Percentiles rank a stretch among this genome's conserved stretches.
Conservation (phyloP, 768 basidiomycete species). For the Calocera viscosa region DNA sequence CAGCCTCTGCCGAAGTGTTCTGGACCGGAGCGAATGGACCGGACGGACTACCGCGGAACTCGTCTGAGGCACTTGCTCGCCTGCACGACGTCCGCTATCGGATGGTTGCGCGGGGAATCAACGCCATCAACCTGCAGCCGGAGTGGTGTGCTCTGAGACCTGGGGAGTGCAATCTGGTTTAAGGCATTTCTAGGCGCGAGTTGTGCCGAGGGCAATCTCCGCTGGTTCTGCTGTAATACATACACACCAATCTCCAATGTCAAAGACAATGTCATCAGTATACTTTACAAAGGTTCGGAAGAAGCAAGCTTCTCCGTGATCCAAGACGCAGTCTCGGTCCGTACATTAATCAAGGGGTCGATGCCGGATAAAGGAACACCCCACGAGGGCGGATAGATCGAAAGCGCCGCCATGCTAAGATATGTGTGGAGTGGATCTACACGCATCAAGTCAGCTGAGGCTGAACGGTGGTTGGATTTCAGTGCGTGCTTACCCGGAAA, state of each 20-base stretch:
- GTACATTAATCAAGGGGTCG: slow-evolving; percentile 63
- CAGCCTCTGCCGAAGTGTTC: slow-evolving; percentile 60
- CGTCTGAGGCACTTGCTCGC: slow-evolving; percentile 43
- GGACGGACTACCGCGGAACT: slow-evolving; percentile 29
- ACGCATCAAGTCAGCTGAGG: no score
- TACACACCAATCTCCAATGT: background rate
- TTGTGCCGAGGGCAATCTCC: no score
- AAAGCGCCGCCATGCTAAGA: slow-evolving; percentile 67
- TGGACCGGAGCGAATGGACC: slow-evolving; percentile 44
- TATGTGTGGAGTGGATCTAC: slow-evolving; percentile 96
- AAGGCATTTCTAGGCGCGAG: background rate
- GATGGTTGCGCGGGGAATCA: slow-evolving; percentile 48
- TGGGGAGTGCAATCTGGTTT: slow-evolving; percentile 40
- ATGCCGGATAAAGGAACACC: slow-evolving; percentile 36
- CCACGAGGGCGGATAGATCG: slow-evolving; percentile 44
- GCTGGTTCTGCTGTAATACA: background rate
- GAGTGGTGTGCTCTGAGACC: slow-evolving; percentile 59
- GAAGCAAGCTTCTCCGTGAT: slow-evolving; percentile 40
- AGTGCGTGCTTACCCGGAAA: slow-evolving; percentile 46
- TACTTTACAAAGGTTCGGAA: background rate
- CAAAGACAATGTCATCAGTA: background rate
- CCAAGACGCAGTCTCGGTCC: slow-evolving; percentile 53
- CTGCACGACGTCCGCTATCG: slow-evolving; percentile 51
- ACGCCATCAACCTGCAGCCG: slow-evolving; percentile 52
- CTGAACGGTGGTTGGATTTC: no score